phyloP scores from a whole-genome alignment of 75 land plant species.

The Selaginella moellendorffii region DNA sequence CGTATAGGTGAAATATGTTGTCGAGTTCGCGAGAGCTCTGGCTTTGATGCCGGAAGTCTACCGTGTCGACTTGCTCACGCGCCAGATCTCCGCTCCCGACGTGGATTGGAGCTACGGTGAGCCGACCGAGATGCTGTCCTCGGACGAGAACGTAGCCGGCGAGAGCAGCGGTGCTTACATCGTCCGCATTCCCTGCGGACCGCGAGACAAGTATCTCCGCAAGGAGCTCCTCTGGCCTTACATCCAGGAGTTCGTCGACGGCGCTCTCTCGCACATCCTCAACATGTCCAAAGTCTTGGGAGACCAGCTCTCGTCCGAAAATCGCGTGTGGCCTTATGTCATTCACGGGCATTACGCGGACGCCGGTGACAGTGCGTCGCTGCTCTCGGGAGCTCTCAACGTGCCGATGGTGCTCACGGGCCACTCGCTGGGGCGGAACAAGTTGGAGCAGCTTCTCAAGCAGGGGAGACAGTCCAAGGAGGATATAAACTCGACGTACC shows the following conservation, averaged over 20 bases:
- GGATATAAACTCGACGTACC: conserved; percentile 68
- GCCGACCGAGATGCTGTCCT: conserved; percentile 46
- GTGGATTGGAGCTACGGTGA: conserved; percentile 64
- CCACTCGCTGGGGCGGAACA: conserved; percentile 69
- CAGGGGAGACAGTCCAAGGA: conserved; percentile 72
- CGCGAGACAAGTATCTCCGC: background rate
- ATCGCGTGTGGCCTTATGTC: conserved; percentile 65
- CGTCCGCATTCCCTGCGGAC: conserved; percentile 6
- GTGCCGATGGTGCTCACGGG: conserved; percentile 84
- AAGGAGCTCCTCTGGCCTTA: conserved; percentile 48
- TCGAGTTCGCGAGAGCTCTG: conserved; percentile 68
- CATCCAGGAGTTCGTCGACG: conserved; percentile 90
- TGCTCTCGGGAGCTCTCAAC: conserved; percentile 68
- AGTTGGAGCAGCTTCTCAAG: conserved; percentile 71
- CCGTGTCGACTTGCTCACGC: conserved; percentile 69
- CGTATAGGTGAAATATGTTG: conserved; percentile 78
- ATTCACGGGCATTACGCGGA: conserved; percentile 94
- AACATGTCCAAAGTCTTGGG: conserved; percentile 82
- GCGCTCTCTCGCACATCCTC: conserved; percentile 58
- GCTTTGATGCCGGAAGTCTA: conserved; percentile 56
- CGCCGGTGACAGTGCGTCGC: conserved; percentile 76
- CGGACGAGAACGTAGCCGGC: background rate
- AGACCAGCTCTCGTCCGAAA: conserved; percentile 35
- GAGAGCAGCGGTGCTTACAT: conserved; percentile 2
- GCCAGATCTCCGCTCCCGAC: conserved; percentile 42